phyloP scores from a whole-genome alignment of 1,284 basidiomycete genomes.

The Trichosporon inkin region DNA sequence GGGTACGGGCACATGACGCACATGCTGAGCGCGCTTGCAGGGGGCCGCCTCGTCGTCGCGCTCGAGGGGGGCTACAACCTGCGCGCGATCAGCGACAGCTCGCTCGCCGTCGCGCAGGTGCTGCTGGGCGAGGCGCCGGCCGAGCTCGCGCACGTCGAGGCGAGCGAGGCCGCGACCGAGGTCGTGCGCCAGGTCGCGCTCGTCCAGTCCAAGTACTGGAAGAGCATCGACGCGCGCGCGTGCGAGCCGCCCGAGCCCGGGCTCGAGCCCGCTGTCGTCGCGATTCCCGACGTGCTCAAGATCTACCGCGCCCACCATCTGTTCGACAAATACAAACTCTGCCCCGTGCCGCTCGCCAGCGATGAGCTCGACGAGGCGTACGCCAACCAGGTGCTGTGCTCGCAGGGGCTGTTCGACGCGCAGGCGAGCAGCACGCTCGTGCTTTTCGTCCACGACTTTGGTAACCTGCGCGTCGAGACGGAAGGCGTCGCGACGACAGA shows the following conservation, averaged over 20 bases:
- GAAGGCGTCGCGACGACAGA: constrained; percentile 68
- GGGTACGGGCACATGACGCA: constrained; percentile 99
- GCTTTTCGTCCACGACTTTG: constrained; percentile 85
- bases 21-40: constrained; percentile 84
- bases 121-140: constrained; percentile 82
- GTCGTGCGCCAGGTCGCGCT: constrained; percentile 80
- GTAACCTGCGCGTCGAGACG: constrained; percentile 75
- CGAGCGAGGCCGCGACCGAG: constrained; percentile 73
- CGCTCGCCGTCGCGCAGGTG: constrained; percentile 76
- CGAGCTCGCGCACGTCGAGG: constrained; percentile 64
- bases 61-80: constrained; percentile 98
- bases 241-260: constrained; percentile 63
- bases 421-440: constrained; percentile 58
- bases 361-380: constrained; percentile 64
- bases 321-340: constrained; percentile 66
- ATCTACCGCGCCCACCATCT: constrained; percentile 75
- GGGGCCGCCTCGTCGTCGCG: constrained; percentile 84
- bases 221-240: constrained; percentile 68
- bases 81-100: constrained; percentile 78
- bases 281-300: constrained; percentile 67
- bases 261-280: constrained; percentile 25
- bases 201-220: constrained; percentile 88
- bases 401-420: constrained; percentile 53
- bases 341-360: constrained; percentile 71
- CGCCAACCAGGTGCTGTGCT: constrained; percentile 75